These are phyloP conservation scores for Calonectria pseudoreteaudii DNA, from an alignment of 2,329 filamentous ascomycete genomes.

Conservation along the genomic window DNA sequence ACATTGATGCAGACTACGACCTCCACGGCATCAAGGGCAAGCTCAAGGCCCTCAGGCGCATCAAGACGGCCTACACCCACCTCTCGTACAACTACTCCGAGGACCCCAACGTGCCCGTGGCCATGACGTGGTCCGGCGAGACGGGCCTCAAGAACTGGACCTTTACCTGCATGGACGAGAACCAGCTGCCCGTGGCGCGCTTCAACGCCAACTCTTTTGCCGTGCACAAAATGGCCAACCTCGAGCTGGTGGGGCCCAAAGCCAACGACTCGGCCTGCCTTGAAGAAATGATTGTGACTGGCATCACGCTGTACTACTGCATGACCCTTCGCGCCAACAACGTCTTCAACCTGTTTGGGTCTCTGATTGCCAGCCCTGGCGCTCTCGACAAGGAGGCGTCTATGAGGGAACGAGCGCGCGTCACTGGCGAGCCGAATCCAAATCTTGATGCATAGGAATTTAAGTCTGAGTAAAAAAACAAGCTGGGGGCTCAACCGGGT, in stretches of 20 bases:
- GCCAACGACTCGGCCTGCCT: conserved; percentile 20
- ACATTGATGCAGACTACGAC: conserved; percentile 38
- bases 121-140: conserved; percentile 36
- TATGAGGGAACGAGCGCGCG: not conserved
- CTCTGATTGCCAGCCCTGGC: conserved; percentile 29
- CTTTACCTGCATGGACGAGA: conserved; percentile 36
- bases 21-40: conserved; percentile 33
- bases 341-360: conserved; percentile 30
- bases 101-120: conserved; percentile 13
- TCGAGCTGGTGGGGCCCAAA: conserved; percentile 36
- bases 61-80: conserved; percentile 38
- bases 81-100: conserved; percentile 33
- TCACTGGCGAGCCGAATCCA: not conserved
- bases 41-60: conserved; percentile 35
- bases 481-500: too few relatives aligned
- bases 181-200: conserved; percentile 34
- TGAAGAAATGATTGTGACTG: conserved; percentile 35
- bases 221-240: conserved; percentile 27
- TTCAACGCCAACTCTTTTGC: conserved; percentile 32
- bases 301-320: conserved; percentile 33
- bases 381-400: conserved; percentile 28
- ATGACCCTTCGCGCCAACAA: conserved; percentile 32
- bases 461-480: too few relatives aligned
- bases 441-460: too few relatives aligned
- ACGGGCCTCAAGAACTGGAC: conserved; percentile 37